Base-by-base conservation (phyloP, 768 basidiomycete genomes). In the Filobasidium floriforme region DNA sequence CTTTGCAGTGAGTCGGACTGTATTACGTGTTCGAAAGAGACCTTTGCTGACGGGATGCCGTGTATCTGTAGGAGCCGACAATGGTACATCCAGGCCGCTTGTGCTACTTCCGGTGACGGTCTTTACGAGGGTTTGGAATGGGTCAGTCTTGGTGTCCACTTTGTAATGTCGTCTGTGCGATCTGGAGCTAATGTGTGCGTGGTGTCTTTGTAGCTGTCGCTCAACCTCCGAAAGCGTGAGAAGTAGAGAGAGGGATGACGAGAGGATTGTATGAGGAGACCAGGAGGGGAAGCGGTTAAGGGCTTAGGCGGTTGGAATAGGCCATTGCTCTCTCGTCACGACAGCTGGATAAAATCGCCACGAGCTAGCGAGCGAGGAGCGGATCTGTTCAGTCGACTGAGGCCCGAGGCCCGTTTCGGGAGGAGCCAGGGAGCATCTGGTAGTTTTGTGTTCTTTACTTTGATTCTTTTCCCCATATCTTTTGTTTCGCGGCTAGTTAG, bases 1-100 rank as follows among this genome's bases (percentile, higher is more conserved):
- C 66, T 55, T 59, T 63, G 59, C 65, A 32, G 54, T 57, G 7
- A 57, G 54, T 28, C 29, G 19, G 19, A 3, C 7, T 18, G 18
- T 14, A 18, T 7, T 22, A 3, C 4, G 18, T 18, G 26, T 18
- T 59, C 26, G n/a, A n/a, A 59, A 9, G 55, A 26, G 5, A 28
- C 22, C 5, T 59, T 37, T 6, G 15, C 26, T 15, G 3, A n/a
- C 55, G 22, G 14, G 46, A 5, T 3, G 14, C 3, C 22, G 46
- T 62, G 41, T 7, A 12, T 26, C 22, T 29, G n/a, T 74, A 88
- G 92, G 79, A 90, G 97, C 83, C 84, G 96, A 82, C 91, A 89
- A 69, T 99, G 96, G 96, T 94, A 90, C 80, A 94, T 97, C 68
- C 81, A 99, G 90, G 90, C 94, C 71, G 92, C 96, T 54, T 99